Percentiles rank a stretch among this genome's conserved stretches.
Evolutionary conservation across 2,329 filamentous ascomycete genomes (phyloP).

Genomic region (Harringtonia lauricola): DNA sequence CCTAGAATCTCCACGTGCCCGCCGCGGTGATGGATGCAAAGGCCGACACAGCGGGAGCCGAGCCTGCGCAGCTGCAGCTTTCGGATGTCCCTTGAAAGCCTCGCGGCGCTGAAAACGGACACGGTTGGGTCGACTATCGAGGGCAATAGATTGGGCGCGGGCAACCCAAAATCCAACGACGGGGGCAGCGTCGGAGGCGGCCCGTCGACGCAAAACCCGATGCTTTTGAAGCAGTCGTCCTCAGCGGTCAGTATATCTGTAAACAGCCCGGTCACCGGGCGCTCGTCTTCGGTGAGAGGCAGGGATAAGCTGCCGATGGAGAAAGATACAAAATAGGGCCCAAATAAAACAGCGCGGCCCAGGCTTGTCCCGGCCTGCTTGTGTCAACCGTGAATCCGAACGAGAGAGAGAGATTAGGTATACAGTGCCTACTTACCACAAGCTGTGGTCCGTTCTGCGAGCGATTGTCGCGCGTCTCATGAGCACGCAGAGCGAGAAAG

Average conservation of each 20-base stretch:
- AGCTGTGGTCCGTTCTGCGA: slow-evolving; percentile 1
- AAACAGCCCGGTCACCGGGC: slow-evolving; percentile 1
- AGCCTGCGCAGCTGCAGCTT: slow-evolving; percentile 1
- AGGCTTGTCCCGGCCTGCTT: background rate
- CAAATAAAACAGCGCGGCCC: background rate
- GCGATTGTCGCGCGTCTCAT: background rate
- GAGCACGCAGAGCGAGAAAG: slow-evolving; percentile 1
- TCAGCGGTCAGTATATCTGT: background rate
- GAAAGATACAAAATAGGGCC: background rate
- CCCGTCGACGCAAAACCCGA: background rate
- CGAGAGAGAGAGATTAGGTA: background rate
- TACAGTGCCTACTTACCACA: background rate
- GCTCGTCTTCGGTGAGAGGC: background rate
- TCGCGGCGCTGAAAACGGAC: slow-evolving; percentile 1
- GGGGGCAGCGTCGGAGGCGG: background rate
- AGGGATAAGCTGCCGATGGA: background rate
- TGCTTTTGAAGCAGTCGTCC: slow-evolving; percentile 1
- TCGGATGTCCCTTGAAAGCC: background rate
- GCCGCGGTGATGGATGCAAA: slow-evolving; percentile 1
- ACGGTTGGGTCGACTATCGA: background rate
- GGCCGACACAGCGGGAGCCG: slow-evolving; percentile 3
- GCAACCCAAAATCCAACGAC: background rate
- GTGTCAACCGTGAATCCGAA: background rate
- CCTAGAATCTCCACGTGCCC: slow-evolving; percentile 2
- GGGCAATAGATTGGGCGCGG: background rate